A percentile compares a stretch with the other conserved stretches of the same genome.
Evolutionary conservation across 1,284 basidiomycete genomes (phyloP).

Genomic region (Irpex lacteus): DNA sequence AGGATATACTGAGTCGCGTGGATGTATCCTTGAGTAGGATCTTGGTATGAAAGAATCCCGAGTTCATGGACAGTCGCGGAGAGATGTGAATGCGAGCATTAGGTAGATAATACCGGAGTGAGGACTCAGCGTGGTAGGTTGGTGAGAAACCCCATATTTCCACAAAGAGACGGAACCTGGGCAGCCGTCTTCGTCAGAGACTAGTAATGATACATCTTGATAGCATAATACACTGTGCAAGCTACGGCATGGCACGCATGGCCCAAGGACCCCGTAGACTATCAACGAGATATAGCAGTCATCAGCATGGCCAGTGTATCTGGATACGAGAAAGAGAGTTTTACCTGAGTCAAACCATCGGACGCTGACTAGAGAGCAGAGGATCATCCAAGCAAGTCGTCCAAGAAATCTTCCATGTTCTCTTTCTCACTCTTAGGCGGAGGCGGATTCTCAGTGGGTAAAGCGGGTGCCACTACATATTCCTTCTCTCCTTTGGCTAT

Average conservation of each 20-base stretch:
- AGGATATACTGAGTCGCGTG: no score
- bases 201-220: no score
- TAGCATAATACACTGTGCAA: not conserved
- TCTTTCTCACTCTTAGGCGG: slow-evolving; percentile 46
- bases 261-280: not conserved
- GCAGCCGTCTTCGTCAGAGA: no score
- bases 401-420: slow-evolving; percentile 72
- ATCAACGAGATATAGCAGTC: not conserved
- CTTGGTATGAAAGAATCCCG: no score
- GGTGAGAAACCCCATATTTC: not conserved
- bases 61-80: not conserved
- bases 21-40: no score
- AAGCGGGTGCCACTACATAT: slow-evolving; percentile 52
- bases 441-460: slow-evolving; percentile 36
- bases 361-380: not conserved
- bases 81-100: not conserved
- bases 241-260: not conserved
- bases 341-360: no score
- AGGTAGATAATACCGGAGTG: not conserved
- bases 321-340: no score
- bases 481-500: slow-evolving; percentile 22
- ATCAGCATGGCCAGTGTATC: no score
- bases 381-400: slow-evolving; percentile 48
- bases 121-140: not conserved
- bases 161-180: not conserved